A percentile compares a stretch with the other conserved stretches of the same genome.
Evolutionary conservation across 148 eudicot species (phyloP).

Genomic region (Beta vulgaris): DNA sequence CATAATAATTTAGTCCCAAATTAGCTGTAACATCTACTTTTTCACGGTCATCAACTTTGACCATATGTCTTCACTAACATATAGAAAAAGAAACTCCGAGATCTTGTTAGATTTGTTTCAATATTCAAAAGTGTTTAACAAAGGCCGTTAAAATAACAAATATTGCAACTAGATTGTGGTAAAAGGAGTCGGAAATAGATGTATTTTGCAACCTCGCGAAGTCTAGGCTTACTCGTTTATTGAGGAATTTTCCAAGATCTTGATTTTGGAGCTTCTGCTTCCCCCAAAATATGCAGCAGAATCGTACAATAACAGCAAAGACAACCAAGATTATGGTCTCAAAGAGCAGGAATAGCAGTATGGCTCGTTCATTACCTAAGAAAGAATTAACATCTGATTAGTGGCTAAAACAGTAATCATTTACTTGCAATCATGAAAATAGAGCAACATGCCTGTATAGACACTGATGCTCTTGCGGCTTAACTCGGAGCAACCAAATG

Average conservation of each 20-base stretch:
- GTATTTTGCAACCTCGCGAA: no score
- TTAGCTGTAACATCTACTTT: no score
- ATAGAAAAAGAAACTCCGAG: no score
- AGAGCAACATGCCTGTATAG: conserved; percentile 60
- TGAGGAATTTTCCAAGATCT: conserved; percentile 70
- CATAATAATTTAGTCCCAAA: no score
- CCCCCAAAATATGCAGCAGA: conserved; percentile 84
- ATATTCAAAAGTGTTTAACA: no score
- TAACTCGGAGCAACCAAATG: conserved; percentile 59
- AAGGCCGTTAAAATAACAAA: no score
- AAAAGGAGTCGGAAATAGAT: no score
- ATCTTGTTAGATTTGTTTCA: no score
- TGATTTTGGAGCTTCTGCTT: conserved; percentile 78
- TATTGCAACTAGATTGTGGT: no score
- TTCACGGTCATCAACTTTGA: no score
- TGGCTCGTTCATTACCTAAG: conserved; percentile 69
- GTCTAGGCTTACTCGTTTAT: conserved; percentile 73
- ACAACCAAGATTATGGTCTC: conserved; percentile 54
- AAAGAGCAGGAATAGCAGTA: conserved; percentile 60
- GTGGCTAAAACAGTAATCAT: not conserved
- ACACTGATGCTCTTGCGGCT: conserved; percentile 44
- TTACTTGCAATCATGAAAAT: not conserved
- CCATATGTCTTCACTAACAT: no score
- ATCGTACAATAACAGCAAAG: conserved; percentile 51
- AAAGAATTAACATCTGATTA: conserved; percentile 1